Base-by-base conservation (phyloP, 2,329 filamentous ascomycete genomes). In the Colletotrichum filicis region DNA sequence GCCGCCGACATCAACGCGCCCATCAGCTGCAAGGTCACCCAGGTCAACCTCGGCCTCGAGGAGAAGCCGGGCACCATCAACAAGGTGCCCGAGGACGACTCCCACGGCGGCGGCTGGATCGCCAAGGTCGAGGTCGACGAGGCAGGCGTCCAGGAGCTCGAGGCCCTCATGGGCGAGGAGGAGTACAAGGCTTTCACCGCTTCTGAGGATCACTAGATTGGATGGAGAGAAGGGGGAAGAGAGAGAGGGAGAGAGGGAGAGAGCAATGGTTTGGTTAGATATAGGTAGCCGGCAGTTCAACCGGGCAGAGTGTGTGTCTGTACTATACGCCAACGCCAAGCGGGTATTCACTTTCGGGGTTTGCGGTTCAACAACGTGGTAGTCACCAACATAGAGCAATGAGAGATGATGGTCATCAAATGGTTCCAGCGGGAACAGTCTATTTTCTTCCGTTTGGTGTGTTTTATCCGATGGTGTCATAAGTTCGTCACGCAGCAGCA, bases 1-100 rank as follows among this genome's bases (percentile, higher is more conserved):
- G 97, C 97, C n/a, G 96, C 94, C 75, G 97, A 99, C 83, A 98
- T 99, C 87, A 93, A 98, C 86, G 92, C 95, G 16, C 97, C 97
- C 22, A 90, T 98, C 76, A 86, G 89, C 65, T 96, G 96, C 80
- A 93, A 86, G 77, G 91, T 99, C 74, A 88, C 90, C 49, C 90
- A 93, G 79, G 88, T 92, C 79, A 99, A 99, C 86, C 80, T 81
- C 12, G 80, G 87, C 73, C 89, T 99, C 74, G 94, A 97, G 83
- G 93, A 97, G 83, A 95, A 93, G 87, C 96, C 97, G 26, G 90
- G 90, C 73, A 92, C 90, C 68, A 95, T 99, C 86, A 99, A 98
- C 87, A 89, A 94, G 85, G 92, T 94, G 64, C 94, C 97, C 57
- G 97, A 99, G 89, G 90, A 92, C 79, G 90, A 91, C 80, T 88